Conservation (phyloP, 192 early-diverging fungal genomes). For the Backusella sp. region DNA sequence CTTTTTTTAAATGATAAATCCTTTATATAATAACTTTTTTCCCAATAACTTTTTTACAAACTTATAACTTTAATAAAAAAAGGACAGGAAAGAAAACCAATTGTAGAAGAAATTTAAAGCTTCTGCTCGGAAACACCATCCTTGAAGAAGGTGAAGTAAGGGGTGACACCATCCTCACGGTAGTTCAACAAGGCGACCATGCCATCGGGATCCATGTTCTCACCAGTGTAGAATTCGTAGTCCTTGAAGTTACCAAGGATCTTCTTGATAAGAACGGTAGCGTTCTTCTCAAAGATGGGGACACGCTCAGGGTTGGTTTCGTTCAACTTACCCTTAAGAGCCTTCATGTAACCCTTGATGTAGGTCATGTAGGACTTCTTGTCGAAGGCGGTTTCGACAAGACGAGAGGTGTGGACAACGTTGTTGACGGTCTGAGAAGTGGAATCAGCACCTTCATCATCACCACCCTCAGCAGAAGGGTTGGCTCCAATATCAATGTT, state of each 20-base stretch:
- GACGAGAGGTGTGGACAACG: conserved; percentile 79
- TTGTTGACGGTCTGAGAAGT: conserved; percentile 73
- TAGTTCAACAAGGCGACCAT: conserved; percentile 88
- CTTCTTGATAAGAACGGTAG: conserved; percentile 70
- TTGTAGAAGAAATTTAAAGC: conserved; percentile 36
- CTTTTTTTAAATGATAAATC: no score
- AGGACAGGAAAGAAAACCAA: neutral
- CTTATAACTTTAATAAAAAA: neutral
- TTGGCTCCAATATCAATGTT: conserved; percentile 92
- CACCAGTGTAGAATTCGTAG: conserved; percentile 90
- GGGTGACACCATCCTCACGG: conserved; percentile 91
- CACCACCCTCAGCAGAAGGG: conserved; percentile 82
- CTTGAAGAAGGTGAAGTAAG: conserved; percentile 91
- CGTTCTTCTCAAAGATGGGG: conserved; percentile 64
- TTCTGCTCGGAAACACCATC: conserved; percentile 80
- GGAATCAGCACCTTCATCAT: conserved; percentile 66
- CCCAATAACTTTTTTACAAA: neutral
- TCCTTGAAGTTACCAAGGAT: conserved; percentile 79
- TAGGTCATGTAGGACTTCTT: conserved; percentile 91
- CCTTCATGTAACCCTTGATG: conserved; percentile 95
- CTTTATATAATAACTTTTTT: neutral
- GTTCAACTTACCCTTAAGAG: conserved; percentile 60
- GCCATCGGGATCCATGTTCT: conserved; percentile 85
- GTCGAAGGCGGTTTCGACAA: conserved; percentile 74
- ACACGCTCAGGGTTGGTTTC: conserved; percentile 60